phyloP scores from a whole-genome alignment of 2,329 filamentous ascomycete species.

The Penicillium fuscoglaucum region DNA sequence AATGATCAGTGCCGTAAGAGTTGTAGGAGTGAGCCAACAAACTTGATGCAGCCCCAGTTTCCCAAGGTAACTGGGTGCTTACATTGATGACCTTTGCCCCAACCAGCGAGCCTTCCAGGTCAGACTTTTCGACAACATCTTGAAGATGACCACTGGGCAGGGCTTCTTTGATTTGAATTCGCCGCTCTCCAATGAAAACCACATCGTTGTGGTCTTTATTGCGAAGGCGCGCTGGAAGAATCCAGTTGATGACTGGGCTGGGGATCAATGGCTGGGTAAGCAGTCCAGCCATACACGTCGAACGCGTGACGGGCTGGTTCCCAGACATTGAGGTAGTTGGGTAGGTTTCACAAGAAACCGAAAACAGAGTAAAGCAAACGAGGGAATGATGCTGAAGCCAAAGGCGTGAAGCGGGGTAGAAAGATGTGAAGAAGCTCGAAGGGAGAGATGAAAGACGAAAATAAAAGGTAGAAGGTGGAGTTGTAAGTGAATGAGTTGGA shows the following conservation, averaged over 20 bases:
- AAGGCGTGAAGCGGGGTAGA: background rate
- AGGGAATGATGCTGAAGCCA: background rate
- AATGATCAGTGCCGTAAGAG: slow-evolving; percentile 18
- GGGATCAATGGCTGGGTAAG: slow-evolving; percentile 75
- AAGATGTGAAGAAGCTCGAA: background rate
- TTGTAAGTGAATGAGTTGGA: background rate
- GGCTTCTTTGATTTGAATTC: slow-evolving; percentile 78
- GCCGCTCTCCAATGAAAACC: slow-evolving; percentile 80
- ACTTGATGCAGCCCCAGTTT: slow-evolving; percentile 29
- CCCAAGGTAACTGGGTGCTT: slow-evolving; percentile 43
- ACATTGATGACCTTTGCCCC: slow-evolving; percentile 75
- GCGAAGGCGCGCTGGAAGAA: slow-evolving; percentile 77
- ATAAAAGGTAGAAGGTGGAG: background rate
- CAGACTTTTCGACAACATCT: slow-evolving; percentile 72
- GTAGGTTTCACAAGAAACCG: background rate
- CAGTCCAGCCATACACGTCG: slow-evolving; percentile 55
- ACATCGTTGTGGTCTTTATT: slow-evolving; percentile 73
- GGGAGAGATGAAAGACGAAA: background rate
- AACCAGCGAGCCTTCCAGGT: slow-evolving; percentile 77
- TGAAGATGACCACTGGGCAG: slow-evolving; percentile 64
- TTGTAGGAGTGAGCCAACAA: slow-evolving; percentile 5
- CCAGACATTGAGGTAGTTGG: background rate
- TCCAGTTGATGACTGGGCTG: slow-evolving; percentile 72
- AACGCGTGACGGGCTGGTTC: background rate
- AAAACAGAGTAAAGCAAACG: background rate